Base-by-base conservation (phyloP, 768 basidiomycete genomes). In the Ephemerocybe angulata region DNA sequence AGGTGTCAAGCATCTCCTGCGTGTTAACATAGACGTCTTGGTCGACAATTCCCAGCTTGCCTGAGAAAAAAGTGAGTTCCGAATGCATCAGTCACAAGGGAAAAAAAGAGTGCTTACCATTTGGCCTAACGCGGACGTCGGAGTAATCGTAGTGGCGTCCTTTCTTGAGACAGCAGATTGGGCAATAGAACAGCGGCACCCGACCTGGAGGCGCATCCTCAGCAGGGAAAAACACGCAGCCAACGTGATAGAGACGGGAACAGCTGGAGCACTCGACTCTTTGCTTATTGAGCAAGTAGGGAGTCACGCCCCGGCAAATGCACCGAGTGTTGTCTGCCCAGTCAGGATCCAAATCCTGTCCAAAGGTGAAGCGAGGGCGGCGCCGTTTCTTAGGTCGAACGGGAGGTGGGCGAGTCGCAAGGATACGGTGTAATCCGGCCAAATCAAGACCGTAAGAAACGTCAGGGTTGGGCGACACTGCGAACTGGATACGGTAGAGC, bases 401-500 rank as follows among this genome's bases (percentile, higher is more conserved):
- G 65, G 50, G 77, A 67, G 57, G 61, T 33, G 86, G 85, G 53
- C 86, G 82, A 30, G 80, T 82, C 17, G 90, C 90, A 28, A 92
- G 78, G 52, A 90, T 84, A 7, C 90, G 85, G 69, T 93, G 90
- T 44, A 93, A 69, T 8, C 88, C 87, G 35, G 90, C 88, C 21
- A 92, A 79, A 66, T 93, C 88, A 25, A 93, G 75, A 15, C 90
- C 90, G 61, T 85, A 93, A 1, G 89, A 90, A 1, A 88, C 81
- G 46, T 90, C 89, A 1, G 84, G 86, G 56, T 82, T 88, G 2
- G 89, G 87, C 0, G 88, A 88, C 10, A 93, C 86, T n/a, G 87
- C 85, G 64, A 93, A 92, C 69, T 92, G 90, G 50, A 93, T 88
- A 72, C 85, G 87, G 76, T 86, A 93, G 15, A 93, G 73, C 71